A percentile compares a stretch with the other conserved stretches of the same genome.
Conservation (phyloP, 257 asterid species). For the Nicotiana paniculata region DNA sequence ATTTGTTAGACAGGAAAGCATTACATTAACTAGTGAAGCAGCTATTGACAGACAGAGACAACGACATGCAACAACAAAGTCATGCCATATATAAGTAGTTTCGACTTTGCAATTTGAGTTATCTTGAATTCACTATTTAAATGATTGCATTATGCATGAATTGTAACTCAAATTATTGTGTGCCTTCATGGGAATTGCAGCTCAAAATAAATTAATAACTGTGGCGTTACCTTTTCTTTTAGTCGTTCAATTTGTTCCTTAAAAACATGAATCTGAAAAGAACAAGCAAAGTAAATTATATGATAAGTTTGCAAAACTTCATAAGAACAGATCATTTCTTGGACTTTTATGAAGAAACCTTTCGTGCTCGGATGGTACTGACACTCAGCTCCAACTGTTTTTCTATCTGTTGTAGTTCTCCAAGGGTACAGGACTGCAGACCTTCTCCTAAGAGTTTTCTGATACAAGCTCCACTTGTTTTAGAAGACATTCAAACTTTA, state of each 20-base stretch:
- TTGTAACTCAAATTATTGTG: background rate
- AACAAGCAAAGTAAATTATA: background rate
- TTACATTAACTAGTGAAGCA: background rate
- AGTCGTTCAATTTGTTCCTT: constrained; percentile 62
- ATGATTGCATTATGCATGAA: background rate
- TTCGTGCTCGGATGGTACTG: constrained; percentile 57
- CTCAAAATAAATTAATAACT: background rate
- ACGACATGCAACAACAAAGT: background rate
- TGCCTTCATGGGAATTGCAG: background rate
- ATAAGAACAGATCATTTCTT: background rate
- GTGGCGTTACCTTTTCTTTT: constrained; percentile 60
- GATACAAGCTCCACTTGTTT: background rate
- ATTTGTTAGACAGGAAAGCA: background rate
- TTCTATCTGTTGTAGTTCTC: constrained; percentile 75
- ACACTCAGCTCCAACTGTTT: constrained; percentile 76
- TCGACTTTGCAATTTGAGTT: background rate
- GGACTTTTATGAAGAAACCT: constrained; percentile 29
- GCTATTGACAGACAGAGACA: background rate
- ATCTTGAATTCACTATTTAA: background rate
- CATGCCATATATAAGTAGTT: background rate
- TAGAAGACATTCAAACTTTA: background rate
- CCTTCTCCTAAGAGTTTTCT: constrained; percentile 90
- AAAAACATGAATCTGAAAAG: constrained; percentile 62
- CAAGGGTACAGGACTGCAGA: constrained; percentile 49
- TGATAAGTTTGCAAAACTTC: background rate